These are phyloP conservation scores for Thalassiosira sp. DNA, from an alignment of 352 stramenopile species.

Conservation along the genomic window DNA sequence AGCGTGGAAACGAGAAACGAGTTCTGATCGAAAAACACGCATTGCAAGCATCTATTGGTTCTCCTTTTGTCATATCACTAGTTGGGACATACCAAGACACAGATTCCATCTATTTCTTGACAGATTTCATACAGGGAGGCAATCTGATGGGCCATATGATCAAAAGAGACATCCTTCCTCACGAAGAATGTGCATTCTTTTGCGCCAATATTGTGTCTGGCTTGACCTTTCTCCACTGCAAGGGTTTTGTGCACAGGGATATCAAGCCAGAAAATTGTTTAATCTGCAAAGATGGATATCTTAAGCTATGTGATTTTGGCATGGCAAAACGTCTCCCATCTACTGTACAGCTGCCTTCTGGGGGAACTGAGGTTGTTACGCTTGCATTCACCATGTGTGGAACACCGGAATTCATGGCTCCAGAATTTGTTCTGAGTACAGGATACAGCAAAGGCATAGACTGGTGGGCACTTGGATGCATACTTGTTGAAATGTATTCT, in stretches of 20 bases:
- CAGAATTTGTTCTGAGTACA: constrained; percentile 87
- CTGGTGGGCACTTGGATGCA: constrained; percentile 61
- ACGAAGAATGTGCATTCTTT: constrained; percentile 61
- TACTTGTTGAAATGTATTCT: constrained; percentile 63
- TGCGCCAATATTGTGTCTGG: constrained; percentile 49
- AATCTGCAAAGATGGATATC: constrained; percentile 47
- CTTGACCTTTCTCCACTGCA: constrained; percentile 43
- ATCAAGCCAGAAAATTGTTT: constrained; percentile 64
- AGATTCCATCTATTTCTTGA: constrained; percentile 57
- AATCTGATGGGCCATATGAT: constrained; percentile 58
- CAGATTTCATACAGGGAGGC: constrained; percentile 56
- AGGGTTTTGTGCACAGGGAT: constrained; percentile 49
- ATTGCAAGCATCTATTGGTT: constrained; percentile 23
- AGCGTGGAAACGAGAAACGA: constrained; percentile 48
- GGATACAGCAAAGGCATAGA: constrained; percentile 82
- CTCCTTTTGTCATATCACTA: constrained; percentile 36
- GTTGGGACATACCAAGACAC: constrained; percentile 55
- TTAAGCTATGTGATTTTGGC: constrained; percentile 61
- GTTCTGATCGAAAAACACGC: constrained; percentile 57
- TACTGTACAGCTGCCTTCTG: constrained; percentile 50
- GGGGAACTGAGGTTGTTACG: constrained; percentile 48
- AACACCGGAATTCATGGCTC: constrained; percentile 88
- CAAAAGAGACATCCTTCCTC: constrained; percentile 45
- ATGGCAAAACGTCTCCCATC: constrained; percentile 53
- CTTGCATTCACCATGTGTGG: constrained; percentile 83